Percentiles rank a stretch among this genome's conserved stretches.
Conservation (phyloP, 495 filamentous ascomycete species). For the Penicillium verhagenii region DNA sequence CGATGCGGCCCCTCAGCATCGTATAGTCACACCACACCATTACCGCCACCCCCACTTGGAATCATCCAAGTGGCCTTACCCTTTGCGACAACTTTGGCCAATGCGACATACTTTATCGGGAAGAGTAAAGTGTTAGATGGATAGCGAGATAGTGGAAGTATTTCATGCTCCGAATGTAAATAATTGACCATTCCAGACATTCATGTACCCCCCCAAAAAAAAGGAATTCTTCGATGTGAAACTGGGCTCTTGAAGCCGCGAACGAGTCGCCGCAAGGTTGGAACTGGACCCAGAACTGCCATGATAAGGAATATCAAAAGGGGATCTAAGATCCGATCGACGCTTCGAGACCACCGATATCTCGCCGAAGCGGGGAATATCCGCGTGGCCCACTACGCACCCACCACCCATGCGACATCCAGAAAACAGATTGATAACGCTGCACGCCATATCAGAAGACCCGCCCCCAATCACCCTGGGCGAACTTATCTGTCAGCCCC, state of each 20-base stretch:
- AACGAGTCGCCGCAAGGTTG: not conserved
- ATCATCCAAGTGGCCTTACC: not conserved
- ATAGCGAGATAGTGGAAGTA: not conserved
- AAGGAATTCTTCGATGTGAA: not conserved
- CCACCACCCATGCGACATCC: not conserved
- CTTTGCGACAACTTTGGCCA: conserved; percentile 4
- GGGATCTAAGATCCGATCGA: conserved; percentile 4
- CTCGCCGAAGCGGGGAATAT: not conserved
- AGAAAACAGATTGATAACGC: not conserved
- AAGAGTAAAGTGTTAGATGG: not conserved
- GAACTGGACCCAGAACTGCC: not conserved
- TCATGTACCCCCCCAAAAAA: not conserved
- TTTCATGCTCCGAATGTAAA: not conserved
- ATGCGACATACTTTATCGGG: not conserved
- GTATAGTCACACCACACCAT: not conserved
- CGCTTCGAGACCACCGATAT: not conserved
- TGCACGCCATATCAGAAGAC: not conserved
- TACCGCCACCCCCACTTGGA: not conserved
- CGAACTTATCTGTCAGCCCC: not conserved
- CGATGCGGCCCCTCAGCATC: not conserved
- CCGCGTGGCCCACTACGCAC: not conserved
- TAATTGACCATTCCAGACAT: conserved; percentile 1
- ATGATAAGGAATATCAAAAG: not conserved
- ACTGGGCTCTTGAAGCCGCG: not conserved
- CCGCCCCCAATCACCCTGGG: not conserved